These are phyloP conservation scores for Cytospora piceae DNA, from an alignment of 2,329 filamentous ascomycete species.

Conservation along the genomic window DNA sequence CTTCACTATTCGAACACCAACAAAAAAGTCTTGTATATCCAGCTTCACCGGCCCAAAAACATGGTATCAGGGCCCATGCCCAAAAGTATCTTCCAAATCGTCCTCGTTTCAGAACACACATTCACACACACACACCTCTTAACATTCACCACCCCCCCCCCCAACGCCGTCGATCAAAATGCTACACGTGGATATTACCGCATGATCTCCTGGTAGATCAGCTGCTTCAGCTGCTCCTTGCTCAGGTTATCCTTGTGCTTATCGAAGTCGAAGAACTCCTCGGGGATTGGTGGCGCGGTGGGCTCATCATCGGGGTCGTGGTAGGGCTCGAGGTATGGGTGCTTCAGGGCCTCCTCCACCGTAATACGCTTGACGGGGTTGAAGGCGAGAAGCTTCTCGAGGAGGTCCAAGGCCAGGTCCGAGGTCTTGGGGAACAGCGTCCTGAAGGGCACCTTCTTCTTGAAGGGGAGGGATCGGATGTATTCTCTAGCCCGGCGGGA, in stretches of 20 bases:
- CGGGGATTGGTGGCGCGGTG: conserved; percentile 92
- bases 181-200: conserved; percentile 44
- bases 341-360: conserved; percentile 94
- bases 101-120: neutral
- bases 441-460: conserved; percentile 99
- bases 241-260: conserved; percentile 99
- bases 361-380: conserved; percentile 99
- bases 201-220: conserved; percentile 98
- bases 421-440: conserved; percentile 98
- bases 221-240: conserved; percentile 96
- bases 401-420: conserved; percentile 88
- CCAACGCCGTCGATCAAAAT: neutral
- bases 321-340: conserved; percentile 98
- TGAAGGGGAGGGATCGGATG: conserved; percentile 96
- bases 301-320: conserved; percentile 99
- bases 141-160: neutral
- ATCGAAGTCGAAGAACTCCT: conserved; percentile 99
- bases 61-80: neutral
- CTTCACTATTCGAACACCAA: neutral
- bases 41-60: neutral
- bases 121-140: neutral
- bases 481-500: conserved; percentile 96
- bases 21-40: neutral
- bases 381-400: conserved; percentile 96
- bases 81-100: neutral